Conservation (phyloP, 176 grass and related monocot species). For the Oryza punctata region DNA sequence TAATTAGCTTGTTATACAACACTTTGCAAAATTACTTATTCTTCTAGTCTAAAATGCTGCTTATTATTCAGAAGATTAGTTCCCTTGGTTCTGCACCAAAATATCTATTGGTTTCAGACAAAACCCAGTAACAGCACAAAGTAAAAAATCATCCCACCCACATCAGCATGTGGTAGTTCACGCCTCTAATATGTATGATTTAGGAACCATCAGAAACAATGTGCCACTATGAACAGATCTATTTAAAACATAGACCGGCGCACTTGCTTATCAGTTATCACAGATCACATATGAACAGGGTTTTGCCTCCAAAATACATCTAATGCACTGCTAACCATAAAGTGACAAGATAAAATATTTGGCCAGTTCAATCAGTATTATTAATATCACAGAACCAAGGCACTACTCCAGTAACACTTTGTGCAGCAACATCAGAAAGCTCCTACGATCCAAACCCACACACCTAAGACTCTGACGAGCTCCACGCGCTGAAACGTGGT, state of each 20-base stretch:
- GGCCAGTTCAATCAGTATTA: neutral
- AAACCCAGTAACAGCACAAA: neutral
- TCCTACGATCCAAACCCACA: neutral
- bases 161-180: neutral
- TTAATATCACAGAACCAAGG: neutral
- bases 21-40: neutral
- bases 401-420: neutral
- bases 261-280: neutral
- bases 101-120: neutral
- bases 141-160: neutral
- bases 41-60: neutral
- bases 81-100: neutral
- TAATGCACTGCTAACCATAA: neutral
- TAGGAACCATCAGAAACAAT: neutral
- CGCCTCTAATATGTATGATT: neutral
- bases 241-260: neutral
- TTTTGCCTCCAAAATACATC: neutral
- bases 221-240: neutral
- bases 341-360: neutral
- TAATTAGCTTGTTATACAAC: neutral
- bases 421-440: neutral
- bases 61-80: neutral
- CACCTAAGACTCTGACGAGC: neutral
- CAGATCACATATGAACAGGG: neutral
- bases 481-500: neutral